Evolutionary conservation across 441 rosid species (phyloP).

Genomic region (Eutrema salsugineum): DNA sequence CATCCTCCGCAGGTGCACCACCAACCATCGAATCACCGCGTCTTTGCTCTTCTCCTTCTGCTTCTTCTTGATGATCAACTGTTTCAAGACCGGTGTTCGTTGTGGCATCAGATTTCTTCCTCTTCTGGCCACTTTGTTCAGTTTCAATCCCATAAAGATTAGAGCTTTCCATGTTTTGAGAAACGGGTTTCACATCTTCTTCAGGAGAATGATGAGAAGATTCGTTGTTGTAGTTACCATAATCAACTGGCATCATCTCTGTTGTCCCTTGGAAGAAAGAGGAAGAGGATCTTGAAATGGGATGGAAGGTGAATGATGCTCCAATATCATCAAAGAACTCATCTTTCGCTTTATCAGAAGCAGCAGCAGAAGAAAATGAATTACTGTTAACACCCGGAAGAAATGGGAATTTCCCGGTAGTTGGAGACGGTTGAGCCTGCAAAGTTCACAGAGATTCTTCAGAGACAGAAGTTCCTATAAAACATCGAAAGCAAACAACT

Average conservation of each 20-base stretch:
- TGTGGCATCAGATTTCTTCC: slow-evolving; percentile 28
- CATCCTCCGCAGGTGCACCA: slow-evolving; percentile 69
- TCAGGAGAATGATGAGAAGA: slow-evolving; percentile 41
- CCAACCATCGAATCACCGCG: slow-evolving; percentile 50
- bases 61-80: slow-evolving; percentile 53
- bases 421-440: slow-evolving; percentile 98
- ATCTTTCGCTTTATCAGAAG: slow-evolving; percentile 51
- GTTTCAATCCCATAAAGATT: slow-evolving; percentile 39
- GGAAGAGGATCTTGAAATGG: slow-evolving; percentile 48
- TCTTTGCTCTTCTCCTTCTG: slow-evolving; percentile 69
- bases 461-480: neutral
- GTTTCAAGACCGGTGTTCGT: slow-evolving; percentile 3
- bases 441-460: slow-evolving; percentile 4
- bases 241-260: slow-evolving; percentile 56
- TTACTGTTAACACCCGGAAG: slow-evolving; percentile 42
- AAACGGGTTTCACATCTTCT: slow-evolving; percentile 37
- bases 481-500: neutral
- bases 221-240: slow-evolving; percentile 37
- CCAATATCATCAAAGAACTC: slow-evolving; percentile 56
- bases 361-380: slow-evolving; percentile 27
- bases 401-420: slow-evolving; percentile 85
- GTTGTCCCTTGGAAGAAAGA: slow-evolving; percentile 50
- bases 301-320: slow-evolving; percentile 80
- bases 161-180: slow-evolving; percentile 38
- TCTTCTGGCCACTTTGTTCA: slow-evolving; percentile 38